Conservation (phyloP, 2,329 filamentous ascomycete genomes). For the Cercospora janseana region DNA sequence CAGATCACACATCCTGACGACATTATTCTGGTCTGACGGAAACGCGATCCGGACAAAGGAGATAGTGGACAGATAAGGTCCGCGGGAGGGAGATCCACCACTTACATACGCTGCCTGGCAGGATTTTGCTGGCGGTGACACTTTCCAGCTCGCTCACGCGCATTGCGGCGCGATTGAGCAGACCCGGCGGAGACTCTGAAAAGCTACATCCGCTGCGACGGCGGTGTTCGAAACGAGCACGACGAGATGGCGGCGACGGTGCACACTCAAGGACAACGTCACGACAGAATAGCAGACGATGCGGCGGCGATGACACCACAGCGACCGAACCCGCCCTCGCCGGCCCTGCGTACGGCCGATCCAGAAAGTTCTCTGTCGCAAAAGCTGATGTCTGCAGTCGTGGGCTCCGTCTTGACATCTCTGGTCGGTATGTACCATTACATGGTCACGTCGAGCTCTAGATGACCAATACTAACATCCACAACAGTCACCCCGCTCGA, state of each 20-base stretch:
- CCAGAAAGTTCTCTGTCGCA: conserved; percentile 75
- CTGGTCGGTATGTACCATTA: conserved; percentile 67
- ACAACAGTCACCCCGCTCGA: conserved; percentile 86
- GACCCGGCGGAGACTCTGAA: background rate
- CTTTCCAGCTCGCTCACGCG: background rate
- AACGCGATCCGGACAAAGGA: background rate
- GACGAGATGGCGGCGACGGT: conserved; percentile 2
- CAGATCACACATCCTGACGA: conserved; percentile 3
- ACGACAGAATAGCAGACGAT: conserved; percentile 40
- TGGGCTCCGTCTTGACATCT: conserved; percentile 85
- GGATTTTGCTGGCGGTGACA: background rate
- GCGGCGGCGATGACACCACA: conserved; percentile 10
- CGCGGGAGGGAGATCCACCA: no score
- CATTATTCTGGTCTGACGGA: background rate
- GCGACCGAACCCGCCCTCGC: conserved; percentile 13
- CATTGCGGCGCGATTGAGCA: conserved; percentile 4
- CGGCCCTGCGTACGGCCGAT: conserved; percentile 20
- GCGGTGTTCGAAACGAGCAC: background rate
- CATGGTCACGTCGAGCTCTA: background rate
- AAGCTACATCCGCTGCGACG: background rate
- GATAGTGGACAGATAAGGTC: background rate
- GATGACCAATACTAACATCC: background rate
- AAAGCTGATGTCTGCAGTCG: conserved; percentile 92
- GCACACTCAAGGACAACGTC: conserved; percentile 39
- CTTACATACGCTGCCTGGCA: no score